A percentile compares a stretch with the other conserved stretches of the same genome.
Conservation (phyloP, 2,329 filamentous ascomycete genomes). For the Monilinia vaccinii-corymbosi region DNA sequence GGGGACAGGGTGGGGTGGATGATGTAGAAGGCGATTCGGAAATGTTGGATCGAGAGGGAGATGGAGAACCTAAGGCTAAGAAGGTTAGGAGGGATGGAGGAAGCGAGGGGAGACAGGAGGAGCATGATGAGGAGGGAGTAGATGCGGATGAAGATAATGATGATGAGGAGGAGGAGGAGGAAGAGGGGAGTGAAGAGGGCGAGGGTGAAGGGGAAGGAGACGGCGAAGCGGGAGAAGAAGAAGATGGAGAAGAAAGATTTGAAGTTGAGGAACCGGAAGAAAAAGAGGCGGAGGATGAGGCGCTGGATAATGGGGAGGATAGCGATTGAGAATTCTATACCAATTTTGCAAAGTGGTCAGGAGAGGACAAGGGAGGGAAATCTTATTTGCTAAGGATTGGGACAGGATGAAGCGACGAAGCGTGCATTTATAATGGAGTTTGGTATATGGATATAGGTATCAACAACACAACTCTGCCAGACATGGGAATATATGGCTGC, state of each 20-base stretch:
- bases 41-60: constrained; percentile 25
- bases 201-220: constrained; percentile 39
- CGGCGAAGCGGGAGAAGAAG: constrained; percentile 44
- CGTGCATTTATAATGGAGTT: constrained; percentile 6
- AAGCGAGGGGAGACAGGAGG: constrained; percentile 24
- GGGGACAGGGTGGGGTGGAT: constrained; percentile 21
- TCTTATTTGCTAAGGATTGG: not conserved
- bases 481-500: not conserved
- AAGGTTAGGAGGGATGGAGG: constrained; percentile 32
- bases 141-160: constrained; percentile 40
- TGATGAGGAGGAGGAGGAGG: constrained; percentile 31
- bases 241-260: constrained; percentile 45
- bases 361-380: not conserved
- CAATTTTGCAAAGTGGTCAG: not conserved
- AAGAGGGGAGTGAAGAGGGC: too few species aligned
- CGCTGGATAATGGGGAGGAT: constrained; percentile 50
- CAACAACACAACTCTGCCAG: not conserved
- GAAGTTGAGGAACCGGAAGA: constrained; percentile 46
- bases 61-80: constrained; percentile 11
- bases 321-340: constrained; percentile 20
- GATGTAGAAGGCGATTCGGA: constrained; percentile 35
- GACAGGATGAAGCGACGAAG: not conserved
- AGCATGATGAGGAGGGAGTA: constrained; percentile 30
- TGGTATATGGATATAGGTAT: constrained; percentile 2
- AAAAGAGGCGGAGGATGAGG: constrained; percentile 43